Evolutionary conservation across 2,329 filamentous ascomycete genomes (phyloP).

Genomic region (Talaromyces sp.): DNA sequence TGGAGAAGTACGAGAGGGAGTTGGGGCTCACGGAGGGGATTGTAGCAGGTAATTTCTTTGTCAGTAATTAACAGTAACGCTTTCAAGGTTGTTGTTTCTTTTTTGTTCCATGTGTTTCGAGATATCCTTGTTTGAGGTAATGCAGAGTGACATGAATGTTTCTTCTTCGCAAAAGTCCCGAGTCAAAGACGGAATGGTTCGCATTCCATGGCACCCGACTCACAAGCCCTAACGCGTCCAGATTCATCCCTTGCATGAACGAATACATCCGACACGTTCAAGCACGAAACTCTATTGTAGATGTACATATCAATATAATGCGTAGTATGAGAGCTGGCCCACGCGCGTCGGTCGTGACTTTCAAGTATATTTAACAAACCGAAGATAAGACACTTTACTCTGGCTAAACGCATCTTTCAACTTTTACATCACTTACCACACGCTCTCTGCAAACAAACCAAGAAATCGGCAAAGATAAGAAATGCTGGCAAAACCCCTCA

Average conservation of each 20-base stretch:
- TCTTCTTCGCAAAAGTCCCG: neutral
- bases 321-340: neutral
- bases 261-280: neutral
- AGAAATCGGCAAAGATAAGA: neutral
- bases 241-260: neutral
- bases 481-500: neutral
- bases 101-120: neutral
- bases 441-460: neutral
- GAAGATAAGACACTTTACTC: neutral
- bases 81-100: too few species aligned
- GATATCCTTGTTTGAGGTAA: neutral
- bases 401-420: neutral
- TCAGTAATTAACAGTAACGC: constrained; percentile 9
- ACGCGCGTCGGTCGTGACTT: neutral
- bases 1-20: constrained; percentile 17
- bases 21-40: constrained; percentile 14
- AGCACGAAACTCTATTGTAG: neutral
- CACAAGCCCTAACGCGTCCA: neutral
- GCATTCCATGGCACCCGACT: neutral
- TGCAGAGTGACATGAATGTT: neutral
- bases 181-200: neutral
- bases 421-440: neutral
- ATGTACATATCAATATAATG: neutral
- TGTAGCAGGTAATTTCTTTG: constrained; percentile 17
- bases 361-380: too few species aligned